Base-by-base conservation (phyloP, 2,329 filamentous ascomycete species). In the Aspergillus amoenus region DNA sequence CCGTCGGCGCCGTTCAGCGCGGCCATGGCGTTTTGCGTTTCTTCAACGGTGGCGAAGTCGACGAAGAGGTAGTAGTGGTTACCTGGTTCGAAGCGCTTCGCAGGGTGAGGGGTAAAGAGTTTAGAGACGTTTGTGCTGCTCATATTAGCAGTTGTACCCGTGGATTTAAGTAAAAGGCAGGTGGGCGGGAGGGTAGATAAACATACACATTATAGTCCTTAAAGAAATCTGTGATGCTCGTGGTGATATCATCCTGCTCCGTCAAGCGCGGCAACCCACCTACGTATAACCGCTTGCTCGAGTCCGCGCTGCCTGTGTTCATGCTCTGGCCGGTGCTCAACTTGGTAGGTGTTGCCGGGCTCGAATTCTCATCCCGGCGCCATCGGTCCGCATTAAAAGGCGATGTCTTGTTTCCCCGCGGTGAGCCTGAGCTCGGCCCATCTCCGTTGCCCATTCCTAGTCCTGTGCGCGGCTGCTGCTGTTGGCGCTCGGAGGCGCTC, bases 31-130 rank as follows among this genome's bases (percentile, higher is more conserved):
- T 71, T 71, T 34, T 79, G 70, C 0, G 83, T 84, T 60, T 87
- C 81, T 52, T 84, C 79, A 0, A 73, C 68, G 5, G 78, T 82
- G 47, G 74, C 76, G 55, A 88, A 81, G 64, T 88, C 85, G n/a
- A 88, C 83, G 58, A 88, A 88, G 64, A 84, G 84, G 70, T 85
- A 88, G 71, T 88, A 82, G 66, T 85, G 79, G 61, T 84, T 81
- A 30, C 83, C 84, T 0, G 78, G 74, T 41, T 77, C 76, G n/a
- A 75, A 70, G 24, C 74, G 76, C 57, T 79, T 87, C 66, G 72
- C 84, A 66, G 76, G 84, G 68, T 78, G 85, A 60, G 80, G 84
- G 46, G 80, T 87, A 77, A 83, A 88, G 44, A 81, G 66, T 66
- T 81, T 82, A 68, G 76, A 80, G 56, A 82, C 73, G 51, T 76